A percentile compares a stretch with the other conserved stretches of the same genome.
phyloP scores from a whole-genome alignment of 2,329 filamentous ascomycete species.

The Curvularia hawaiiensis region DNA sequence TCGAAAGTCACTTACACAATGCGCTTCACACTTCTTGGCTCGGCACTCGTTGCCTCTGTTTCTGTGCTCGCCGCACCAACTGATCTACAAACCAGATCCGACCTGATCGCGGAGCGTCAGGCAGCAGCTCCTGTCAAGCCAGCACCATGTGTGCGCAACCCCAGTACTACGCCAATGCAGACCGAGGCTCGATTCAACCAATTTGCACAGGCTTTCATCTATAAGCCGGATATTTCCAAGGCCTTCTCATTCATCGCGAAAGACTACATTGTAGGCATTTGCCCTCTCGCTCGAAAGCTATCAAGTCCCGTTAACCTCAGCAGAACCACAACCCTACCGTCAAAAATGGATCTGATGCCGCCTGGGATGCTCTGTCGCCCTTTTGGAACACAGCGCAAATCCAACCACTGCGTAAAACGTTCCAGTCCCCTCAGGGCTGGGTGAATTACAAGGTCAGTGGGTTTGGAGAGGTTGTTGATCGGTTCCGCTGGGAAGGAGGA shows the following conservation, averaged over 20 bases:
- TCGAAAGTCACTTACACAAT: neutral
- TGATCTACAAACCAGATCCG: neutral
- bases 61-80: neutral
- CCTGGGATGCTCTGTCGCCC: slow-evolving; percentile 33
- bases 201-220: slow-evolving; percentile 38
- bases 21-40: neutral
- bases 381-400: slow-evolving; percentile 32
- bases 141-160: slow-evolving; percentile 29
- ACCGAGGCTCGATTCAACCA: slow-evolving; percentile 24
- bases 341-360: slow-evolving; percentile 36
- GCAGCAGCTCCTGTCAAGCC: slow-evolving; percentile 25
- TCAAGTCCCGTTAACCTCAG: neutral
- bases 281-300: neutral
- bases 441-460: slow-evolving; percentile 27
- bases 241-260: slow-evolving; percentile 36
- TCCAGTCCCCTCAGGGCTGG: slow-evolving; percentile 32
- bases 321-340: slow-evolving; percentile 40
- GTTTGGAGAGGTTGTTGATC: slow-evolving; percentile 36
- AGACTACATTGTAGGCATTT: slow-evolving; percentile 33
- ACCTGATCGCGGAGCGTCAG: slow-evolving; percentile 18
- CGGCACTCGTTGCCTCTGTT: neutral
- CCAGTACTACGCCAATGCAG: slow-evolving; percentile 17
- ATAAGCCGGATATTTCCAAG: slow-evolving; percentile 34
- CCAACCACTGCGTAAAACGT: slow-evolving; percentile 29
- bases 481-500: slow-evolving; percentile 39